A percentile compares a stretch with the other conserved stretches of the same genome.
Evolutionary conservation across 2,329 filamentous ascomycete genomes (phyloP).

Genomic region (Colletotrichum zoysiae): DNA sequence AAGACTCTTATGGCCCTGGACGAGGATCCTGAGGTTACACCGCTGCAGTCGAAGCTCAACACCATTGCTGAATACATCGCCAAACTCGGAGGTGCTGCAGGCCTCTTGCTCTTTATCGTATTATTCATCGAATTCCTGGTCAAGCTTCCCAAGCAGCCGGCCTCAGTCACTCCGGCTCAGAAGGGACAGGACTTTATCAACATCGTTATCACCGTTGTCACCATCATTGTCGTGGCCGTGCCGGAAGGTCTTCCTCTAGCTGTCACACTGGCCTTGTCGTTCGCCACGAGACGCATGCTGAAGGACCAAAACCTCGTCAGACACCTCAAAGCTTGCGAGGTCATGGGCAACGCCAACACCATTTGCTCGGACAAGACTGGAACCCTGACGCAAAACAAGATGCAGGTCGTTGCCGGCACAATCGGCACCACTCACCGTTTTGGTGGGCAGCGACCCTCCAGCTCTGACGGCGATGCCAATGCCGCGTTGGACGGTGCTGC

Average conservation of each 20-base stretch:
- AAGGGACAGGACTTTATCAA: constrained; percentile 85
- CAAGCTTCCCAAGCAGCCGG: constrained; percentile 65
- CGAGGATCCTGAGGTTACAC: constrained; percentile 80
- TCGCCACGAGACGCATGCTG: constrained; percentile 82
- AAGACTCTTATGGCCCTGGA: constrained; percentile 81
- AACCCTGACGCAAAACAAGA: constrained; percentile 76
- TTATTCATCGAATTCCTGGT: constrained; percentile 89
- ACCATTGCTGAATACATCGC: constrained; percentile 82
- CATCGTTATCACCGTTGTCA: constrained; percentile 83
- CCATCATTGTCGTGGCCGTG: constrained; percentile 84
- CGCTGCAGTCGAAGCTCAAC: constrained; percentile 81
- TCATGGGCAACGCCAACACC: constrained; percentile 83
- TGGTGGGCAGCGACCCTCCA: constrained; percentile 54
- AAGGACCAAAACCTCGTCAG: constrained; percentile 83
- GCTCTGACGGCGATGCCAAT: constrained; percentile 45
- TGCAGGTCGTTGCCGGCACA: constrained; percentile 74
- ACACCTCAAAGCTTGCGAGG: constrained; percentile 82
- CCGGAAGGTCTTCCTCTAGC: constrained; percentile 83
- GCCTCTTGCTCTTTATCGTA: constrained; percentile 84
- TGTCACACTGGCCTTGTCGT: constrained; percentile 82
- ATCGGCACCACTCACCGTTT: constrained; percentile 69
- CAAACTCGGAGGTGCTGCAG: constrained; percentile 81
- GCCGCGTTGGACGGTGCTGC: constrained; percentile 48
- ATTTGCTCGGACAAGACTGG: constrained; percentile 79
- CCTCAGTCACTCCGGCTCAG: constrained; percentile 68